Evolutionary conservation across 345 rosid genomes (phyloP).

Genomic region (Eucalyptus cloeziana): DNA sequence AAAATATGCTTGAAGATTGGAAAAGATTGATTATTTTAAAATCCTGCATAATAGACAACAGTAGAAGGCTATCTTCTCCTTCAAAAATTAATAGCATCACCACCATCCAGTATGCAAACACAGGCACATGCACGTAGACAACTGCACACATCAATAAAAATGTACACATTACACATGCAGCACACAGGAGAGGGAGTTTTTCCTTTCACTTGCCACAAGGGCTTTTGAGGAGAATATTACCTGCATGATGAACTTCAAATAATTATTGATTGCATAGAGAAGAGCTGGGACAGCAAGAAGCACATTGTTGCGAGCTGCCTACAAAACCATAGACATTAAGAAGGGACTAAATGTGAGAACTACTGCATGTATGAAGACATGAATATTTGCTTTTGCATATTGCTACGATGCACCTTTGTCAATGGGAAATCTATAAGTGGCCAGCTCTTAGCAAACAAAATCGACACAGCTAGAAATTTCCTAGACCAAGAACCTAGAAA

Average conservation of each 20-base stretch:
- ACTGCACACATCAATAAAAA: background rate
- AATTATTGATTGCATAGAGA: slow-evolving; percentile 87
- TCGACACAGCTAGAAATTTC: background rate
- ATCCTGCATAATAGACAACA: background rate
- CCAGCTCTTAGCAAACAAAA: background rate
- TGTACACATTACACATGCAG: background rate
- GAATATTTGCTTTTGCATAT: background rate
- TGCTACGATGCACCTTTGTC: background rate
- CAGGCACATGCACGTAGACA: background rate
- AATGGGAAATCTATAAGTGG: background rate
- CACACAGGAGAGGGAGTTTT: background rate
- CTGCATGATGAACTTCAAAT: slow-evolving; percentile 97
- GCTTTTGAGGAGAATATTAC: slow-evolving; percentile 15
- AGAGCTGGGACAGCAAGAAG: slow-evolving; percentile 95
- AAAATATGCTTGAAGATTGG: background rate
- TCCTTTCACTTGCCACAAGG: background rate
- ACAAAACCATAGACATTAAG: background rate
- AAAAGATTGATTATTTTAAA: background rate
- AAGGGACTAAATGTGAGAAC: background rate
- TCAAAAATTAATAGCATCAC: background rate
- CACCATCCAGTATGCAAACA: too few species aligned
- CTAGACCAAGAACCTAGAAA: background rate
- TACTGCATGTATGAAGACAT: background rate
- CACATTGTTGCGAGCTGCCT: slow-evolving; percentile 92
- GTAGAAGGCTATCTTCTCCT: background rate